phyloP scores from a whole-genome alignment of 2,329 filamentous ascomycete genomes.

The Mycosphaerelloides madeirae region DNA sequence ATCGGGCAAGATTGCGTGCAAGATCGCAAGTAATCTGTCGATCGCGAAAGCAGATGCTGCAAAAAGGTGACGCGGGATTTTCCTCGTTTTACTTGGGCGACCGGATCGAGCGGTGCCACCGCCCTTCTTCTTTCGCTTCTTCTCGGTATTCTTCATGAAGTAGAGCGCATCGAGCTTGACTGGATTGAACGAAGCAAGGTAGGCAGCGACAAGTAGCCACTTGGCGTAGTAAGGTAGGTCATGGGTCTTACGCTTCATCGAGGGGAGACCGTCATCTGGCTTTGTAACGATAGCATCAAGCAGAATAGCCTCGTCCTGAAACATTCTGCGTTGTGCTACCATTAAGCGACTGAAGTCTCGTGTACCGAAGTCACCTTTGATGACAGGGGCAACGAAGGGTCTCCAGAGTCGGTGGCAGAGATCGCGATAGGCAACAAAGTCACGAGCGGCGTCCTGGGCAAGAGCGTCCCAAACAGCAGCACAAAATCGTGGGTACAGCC shows the following conservation, averaged over 20 bases:
- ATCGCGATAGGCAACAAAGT: conserved; percentile 66
- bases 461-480: conserved; percentile 83
- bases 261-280: conserved; percentile 8
- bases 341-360: conserved; percentile 83
- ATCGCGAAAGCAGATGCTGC: conserved; percentile 72
- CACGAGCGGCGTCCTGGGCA: conserved; percentile 72
- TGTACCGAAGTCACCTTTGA: conserved; percentile 65
- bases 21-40: conserved; percentile 74
- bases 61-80: conserved; percentile 71
- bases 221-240: conserved; percentile 67
- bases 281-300: conserved; percentile 56
- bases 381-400: conserved; percentile 72
- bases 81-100: conserved; percentile 50
- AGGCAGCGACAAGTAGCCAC: conserved; percentile 69
- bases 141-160: conserved; percentile 66
- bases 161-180: conserved; percentile 66
- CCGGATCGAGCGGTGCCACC: conserved; percentile 37
- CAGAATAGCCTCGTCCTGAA: conserved; percentile 68
- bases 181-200: conserved; percentile 76
- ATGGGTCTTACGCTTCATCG: conserved; percentile 30
- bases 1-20: conserved; percentile 58
- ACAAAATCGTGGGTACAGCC: conserved; percentile 76
- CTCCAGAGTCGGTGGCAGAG: conserved; percentile 76
- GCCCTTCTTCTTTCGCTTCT: conserved; percentile 47
- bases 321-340: conserved; percentile 62